A percentile compares a stretch with the other conserved stretches of the same genome.
Evolutionary conservation across 106 monocot species (phyloP).

Genomic region (Allium sativum): DNA sequence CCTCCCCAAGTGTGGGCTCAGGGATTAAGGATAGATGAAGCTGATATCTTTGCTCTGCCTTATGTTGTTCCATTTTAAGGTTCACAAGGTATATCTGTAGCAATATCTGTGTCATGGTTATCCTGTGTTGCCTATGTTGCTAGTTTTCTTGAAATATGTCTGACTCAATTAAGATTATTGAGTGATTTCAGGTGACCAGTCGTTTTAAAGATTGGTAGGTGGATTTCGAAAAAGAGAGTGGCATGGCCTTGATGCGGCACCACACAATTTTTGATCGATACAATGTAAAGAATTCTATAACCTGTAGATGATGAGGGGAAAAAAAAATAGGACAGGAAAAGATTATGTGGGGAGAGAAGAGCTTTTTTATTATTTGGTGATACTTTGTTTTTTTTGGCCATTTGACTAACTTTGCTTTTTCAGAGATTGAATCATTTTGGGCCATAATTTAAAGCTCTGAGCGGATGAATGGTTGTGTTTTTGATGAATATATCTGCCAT

Average conservation of each 20-base stretch:
- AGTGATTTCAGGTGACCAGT: background rate
- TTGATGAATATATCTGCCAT: no score
- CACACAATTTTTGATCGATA: constrained; percentile 64
- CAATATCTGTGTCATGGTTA: no score
- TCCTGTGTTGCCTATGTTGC: background rate
- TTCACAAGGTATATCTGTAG: no score
- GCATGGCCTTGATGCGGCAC: no score
- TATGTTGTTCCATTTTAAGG: constrained; percentile 65
- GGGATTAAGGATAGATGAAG: constrained; percentile 29
- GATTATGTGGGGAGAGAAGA: constrained; percentile 2
- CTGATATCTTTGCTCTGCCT: constrained; percentile 56
- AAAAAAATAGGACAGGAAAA: constrained; percentile 4
- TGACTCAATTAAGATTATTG: background rate
- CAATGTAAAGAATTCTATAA: constrained; percentile 34
- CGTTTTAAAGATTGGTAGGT: background rate
- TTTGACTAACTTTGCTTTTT: constrained; percentile 4
- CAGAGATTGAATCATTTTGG: constrained; percentile 1
- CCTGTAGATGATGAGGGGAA: constrained; percentile 18
- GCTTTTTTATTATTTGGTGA: constrained; percentile 10
- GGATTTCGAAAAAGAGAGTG: background rate
- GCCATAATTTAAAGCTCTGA: background rate
- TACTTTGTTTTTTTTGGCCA: constrained; percentile 5
- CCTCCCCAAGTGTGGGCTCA: constrained; percentile 43
- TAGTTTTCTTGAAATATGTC: background rate
- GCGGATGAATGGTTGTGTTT: no score